A percentile compares a stretch with the other conserved stretches of the same genome.
Conservation (phyloP, 352 stramenopile species). For the Globisporangium nunn region DNA sequence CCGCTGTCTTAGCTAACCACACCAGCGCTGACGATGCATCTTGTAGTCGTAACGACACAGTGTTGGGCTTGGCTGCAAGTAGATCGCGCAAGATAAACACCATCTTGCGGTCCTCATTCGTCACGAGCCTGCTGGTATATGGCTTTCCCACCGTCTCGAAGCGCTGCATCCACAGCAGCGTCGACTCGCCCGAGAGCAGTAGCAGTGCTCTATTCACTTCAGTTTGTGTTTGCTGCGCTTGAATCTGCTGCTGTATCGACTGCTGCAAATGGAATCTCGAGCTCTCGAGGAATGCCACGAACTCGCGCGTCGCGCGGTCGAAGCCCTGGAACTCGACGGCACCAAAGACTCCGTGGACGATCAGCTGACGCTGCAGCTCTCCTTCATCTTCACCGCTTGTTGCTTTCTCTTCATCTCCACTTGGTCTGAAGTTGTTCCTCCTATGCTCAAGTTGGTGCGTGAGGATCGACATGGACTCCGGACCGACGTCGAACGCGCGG, state of each 20-base stretch:
- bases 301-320: conserved; percentile 25
- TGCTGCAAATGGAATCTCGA: conserved; percentile 8
- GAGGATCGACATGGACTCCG: conserved; percentile 33
- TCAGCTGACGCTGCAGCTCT: conserved; percentile 12
- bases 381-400: neutral
- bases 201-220: conserved; percentile 1
- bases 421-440: neutral
- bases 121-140: conserved; percentile 11
- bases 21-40: neutral
- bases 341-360: conserved; percentile 47
- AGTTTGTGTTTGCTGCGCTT: neutral
- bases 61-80: conserved; percentile 32
- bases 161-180: conserved; percentile 14
- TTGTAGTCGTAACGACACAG: conserved; percentile 13
- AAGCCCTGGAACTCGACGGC: conserved; percentile 53
- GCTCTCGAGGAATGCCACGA: conserved; percentile 20
- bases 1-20: neutral
- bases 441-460: conserved; percentile 4
- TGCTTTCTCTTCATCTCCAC: neutral
- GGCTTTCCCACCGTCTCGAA: conserved; percentile 8
- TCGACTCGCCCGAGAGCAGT: conserved; percentile 13
- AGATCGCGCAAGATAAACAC: conserved; percentile 29
- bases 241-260: conserved; percentile 5
- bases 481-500: conserved; percentile 56
- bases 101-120: conserved; percentile 22